Base-by-base conservation (phyloP, 2,329 filamentous ascomycete genomes). In the Talaromyces sp. region DNA sequence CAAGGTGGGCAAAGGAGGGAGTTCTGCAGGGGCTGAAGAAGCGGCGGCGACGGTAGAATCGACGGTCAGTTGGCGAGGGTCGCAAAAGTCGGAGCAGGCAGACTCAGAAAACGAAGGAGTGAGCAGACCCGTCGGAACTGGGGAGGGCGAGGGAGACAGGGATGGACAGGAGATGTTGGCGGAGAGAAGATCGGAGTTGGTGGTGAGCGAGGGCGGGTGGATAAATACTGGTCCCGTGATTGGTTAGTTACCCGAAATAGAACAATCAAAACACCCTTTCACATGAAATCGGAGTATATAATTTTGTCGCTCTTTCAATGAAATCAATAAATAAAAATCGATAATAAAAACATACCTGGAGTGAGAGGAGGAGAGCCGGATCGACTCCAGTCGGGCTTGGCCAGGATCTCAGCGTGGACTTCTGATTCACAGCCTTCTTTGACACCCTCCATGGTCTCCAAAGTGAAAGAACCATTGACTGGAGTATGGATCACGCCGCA, bases 51-150 rank as follows among this genome's bases (percentile, higher is more conserved):
- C 75, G 5, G 61, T 29, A 38, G 54, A 64, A 67, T 82, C 82
- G 38, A 97, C 91, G 22, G 91, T 96, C 69, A 97, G 82, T 75
- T 96, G 92, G 74, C 93, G 89, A 38, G 94, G 93, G 75, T 97
- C 93, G 79, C 94, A 97, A 77, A 95, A 96, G 79, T 92, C 89
- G 70, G 92, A 85, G 77, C 92, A 89, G 70, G 86, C 83, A 74
- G 75, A 89, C 82, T 64, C 91, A 83, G 71, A 73, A 68, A 76
- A 72, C 62, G 90, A 86, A 56, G 91, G 95, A 29, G 91, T 92
- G 66, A 95, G 86, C 64, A 92, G 91, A 67, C 91, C 72, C 47
- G 75, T 72, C 25, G 91, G 88, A 69, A 91, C 89, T 34, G 92
- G 91, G 58, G 91, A 91, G 19, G 93, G 92, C 36, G 92, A 96